Base-by-base conservation (phyloP, 2,329 filamentous ascomycete species). In the Cordyceps fumosorosea region DNA sequence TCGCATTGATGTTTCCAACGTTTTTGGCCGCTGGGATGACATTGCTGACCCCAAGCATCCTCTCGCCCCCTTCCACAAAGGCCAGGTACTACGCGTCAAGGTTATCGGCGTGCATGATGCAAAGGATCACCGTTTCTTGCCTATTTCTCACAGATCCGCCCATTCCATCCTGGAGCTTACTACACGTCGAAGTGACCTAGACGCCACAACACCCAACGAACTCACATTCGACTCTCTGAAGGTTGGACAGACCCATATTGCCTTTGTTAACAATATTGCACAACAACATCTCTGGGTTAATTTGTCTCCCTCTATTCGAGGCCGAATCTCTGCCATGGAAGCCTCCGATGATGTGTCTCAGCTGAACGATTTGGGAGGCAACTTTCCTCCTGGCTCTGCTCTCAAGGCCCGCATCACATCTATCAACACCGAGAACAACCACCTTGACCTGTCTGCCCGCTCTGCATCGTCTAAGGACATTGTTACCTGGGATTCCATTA, bases 311-410 rank as follows among this genome's bases (percentile, higher is more conserved):
- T 91, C 89, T 58, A 87, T 99, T 18, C 88, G 93, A 63, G 95
- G 95, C 62, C 86, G 92, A 56, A 85, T 99, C 62, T 86, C 86
- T 60, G 83, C 89, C 65, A 86, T 95, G 73, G 93, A 98, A 70
- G 85, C 95, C 10, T 92, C 91, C 0, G 90, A 96, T 69, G 92
- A 98, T 72, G 78, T 96, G 53, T 89, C 91, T 8, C 81, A 90
- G 60, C 79, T 96, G 42, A 84, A 88, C 37, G 85, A 96, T 68
- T 77, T 97, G 3, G 82, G 86, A 54, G 82, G 84, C 65, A 90
- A 91, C 74, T 98, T 96, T 74, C 93, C 95, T 0, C 75, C 96
- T 45, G 95, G 95, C n/a, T 95, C 89, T 52, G 95, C 92, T 5
- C 76, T 99, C 51, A 89, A 86, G 72, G 90, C 93, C 12, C 87